Evolutionary conservation across 148 eudicot species (phyloP), one percentile per base, ranked within the genome.

Genomic region (Arctostaphylos glauca): DNA sequence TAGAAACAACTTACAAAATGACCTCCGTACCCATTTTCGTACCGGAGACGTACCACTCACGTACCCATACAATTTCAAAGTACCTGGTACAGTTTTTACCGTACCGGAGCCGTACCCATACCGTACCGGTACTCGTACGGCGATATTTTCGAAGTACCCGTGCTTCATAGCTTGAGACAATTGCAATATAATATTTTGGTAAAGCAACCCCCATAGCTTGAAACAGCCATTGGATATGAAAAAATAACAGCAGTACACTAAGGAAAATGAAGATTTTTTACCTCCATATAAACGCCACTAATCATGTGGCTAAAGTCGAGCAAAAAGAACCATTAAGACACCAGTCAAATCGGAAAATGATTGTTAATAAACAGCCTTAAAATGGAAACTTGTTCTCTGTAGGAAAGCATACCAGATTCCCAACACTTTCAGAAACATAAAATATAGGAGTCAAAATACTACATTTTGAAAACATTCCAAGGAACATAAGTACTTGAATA

Each of bases 391-490:
- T 31, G 55, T 74, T 86, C 71, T 9, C 60, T 5, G 23, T 52
- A 72, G 66, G 78, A 79, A 74, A 77, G 18, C 14, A 79, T 46
- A 75, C 84, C 50, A 19, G 83, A 73, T 81, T 80, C 43, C 84
- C 68, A 56, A 21, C 48, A 49, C 31, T 54, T 84, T 84, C 47
- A 23, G 55, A 87, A 75, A 79, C 83, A 84, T 38, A 84, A 76
- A 77, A 67, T 16, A 19, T 12, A 0, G 43, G 84, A 81, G 64
- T 31, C 43, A 52, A 77, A 87, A 62, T 84, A 87, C 84, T 78
- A 85, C 68, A 88, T 81, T 85, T 88, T 88, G 62, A 64, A 85
- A 85, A 81, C 43, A 67, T 38, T 80, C 59, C 59, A 48, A 31
- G 25, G 68, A 58, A 81, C 47, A 72, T 54, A 81, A 84, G 80